Evolutionary conservation across 331 rosid genomes (phyloP), one percentile per base, ranked within the genome.

Genomic region (Rhamnella rubrinervis): DNA sequence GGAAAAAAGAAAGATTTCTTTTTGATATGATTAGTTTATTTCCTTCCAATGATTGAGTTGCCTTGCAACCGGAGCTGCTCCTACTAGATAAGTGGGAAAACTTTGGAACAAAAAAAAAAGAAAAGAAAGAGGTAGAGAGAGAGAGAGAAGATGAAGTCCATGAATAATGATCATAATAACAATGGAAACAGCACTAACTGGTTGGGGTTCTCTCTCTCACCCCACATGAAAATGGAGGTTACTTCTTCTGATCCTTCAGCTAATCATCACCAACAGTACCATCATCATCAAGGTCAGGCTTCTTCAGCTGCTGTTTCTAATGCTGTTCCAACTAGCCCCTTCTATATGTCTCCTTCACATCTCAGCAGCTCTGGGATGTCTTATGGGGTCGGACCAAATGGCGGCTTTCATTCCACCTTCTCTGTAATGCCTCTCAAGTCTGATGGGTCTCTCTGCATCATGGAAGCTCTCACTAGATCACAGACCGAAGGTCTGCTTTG

Each of bases 131-230:
- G 71, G 55, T 17, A 62, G 9, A 26, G 26, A 55, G 20, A 62
- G 63, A 19, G 15, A 20, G 41, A 52, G 78, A 68, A 75, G 76
- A 93, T 90, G 97, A 88, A 86, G 87, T 16, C 88, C 61, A 83
- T 87, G 85, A 80, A 81, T 73, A 88, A 84, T 75, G 78, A 69
- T 50, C 76, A 70, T 63, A 73, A 46, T 67, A 69, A 51, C 66
- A 76, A 78, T 68, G 82, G 75, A 38, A 71, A 55, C 61, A 75
- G 70, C 70, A 86, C 64, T 55, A 83, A 84, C 92, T 95, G 99
- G 97, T 76, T 95, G 84, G 99, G 96, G 8, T 95, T 95, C 70
- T 95, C 97, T 80, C 96, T 91, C 65, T 89, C 92, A 46, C 97
- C 97, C 67, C 91, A 91, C 67, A 86, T 88, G 90, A 90, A 87